Base-by-base conservation (phyloP, 352 stramenopile genomes). In the Globisporangium spinosum region DNA sequence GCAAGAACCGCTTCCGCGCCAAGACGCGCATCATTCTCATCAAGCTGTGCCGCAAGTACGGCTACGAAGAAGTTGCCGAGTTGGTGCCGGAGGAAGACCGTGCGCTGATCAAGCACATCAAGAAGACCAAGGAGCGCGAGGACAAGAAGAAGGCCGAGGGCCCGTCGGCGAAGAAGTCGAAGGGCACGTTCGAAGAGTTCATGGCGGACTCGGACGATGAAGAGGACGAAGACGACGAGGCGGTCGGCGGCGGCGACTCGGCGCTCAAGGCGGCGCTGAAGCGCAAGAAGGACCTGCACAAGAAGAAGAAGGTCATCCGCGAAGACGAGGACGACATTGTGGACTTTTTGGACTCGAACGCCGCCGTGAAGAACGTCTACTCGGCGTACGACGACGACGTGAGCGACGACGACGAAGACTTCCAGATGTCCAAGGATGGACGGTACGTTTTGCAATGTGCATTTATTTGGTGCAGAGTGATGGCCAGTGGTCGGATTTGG, bases 21-120 rank as follows among this genome's bases (percentile, higher is more conserved):
- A 98, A 98, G 79, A 98, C 85, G 51, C 85, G 97, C 40, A 98
- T 98, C 68, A 98, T 98, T 69, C 79, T 98, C 2, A 98, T 98
- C 71, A 98, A 98, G 69, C 79, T 98, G 32, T 97, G 96, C 59
- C 85, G 93, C 60, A 90, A 97, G 64, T 98, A 96, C 72, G 94
- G 94, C 35, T 98, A 97, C 79, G 94, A 98, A 9, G 77, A 89
- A 29, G 77, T 98, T 55, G 87, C 90, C 27, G 89, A 83, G 59
- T 76, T 98, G 1, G 88, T 98, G 58, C 94, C 96, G 0, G 80
- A 90, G 40, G 90, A 94, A 58, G 94, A 98, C 70, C 85, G 78
- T 27, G 87, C 93, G 35, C 70, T 98, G 34, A 95, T 98, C 65
- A 97, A 91, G 69, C 94, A 98, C 77, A 98, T 98, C 70, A 94